Evolutionary conservation across 768 basidiomycete genomes (phyloP).

Genomic region (Boletus eberwhitei): DNA sequence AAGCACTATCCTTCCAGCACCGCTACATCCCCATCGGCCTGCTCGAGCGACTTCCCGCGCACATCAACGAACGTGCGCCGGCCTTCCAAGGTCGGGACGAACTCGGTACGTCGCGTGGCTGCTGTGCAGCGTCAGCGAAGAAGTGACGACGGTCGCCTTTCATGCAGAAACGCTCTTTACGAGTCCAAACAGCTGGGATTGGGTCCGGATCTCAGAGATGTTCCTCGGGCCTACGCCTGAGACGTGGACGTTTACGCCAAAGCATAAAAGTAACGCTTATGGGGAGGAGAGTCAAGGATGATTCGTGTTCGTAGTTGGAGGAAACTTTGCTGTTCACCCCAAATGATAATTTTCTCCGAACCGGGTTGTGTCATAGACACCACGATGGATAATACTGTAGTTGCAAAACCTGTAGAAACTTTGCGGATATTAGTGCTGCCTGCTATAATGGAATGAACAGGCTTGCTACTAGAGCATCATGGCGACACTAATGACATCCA

Average conservation of each 20-base stretch:
- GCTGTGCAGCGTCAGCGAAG: too few species aligned
- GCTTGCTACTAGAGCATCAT: too few species aligned
- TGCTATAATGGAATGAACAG: background rate
- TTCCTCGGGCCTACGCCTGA: conserved; percentile 88
- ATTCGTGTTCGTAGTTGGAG: background rate
- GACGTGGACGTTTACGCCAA: conserved; percentile 82
- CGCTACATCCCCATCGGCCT: conserved; percentile 95
- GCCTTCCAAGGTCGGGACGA: conserved; percentile 86
- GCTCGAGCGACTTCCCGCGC: conserved; percentile 73
- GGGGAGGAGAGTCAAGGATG: conserved; percentile 62
- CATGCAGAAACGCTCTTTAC: conserved; percentile 78
- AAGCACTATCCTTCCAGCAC: conserved; percentile 93
- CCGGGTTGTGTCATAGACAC: background rate
- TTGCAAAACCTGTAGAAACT: too few species aligned
- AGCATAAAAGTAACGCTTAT: conserved; percentile 89
- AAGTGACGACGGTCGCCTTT: background rate
- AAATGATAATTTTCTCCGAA: background rate
- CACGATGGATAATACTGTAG: background rate
- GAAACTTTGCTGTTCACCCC: background rate
- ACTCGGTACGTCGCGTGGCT: conserved; percentile 53
- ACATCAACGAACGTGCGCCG: conserved; percentile 89
- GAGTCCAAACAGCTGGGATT: conserved; percentile 75
- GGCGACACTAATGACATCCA: background rate
- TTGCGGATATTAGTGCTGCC: background rate
- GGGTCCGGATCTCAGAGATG: conserved; percentile 95